Percentiles rank a stretch among this genome's conserved stretches.
Conservation (phyloP, 108 stramenopile genomes). For the Cyclotella baltica region DNA sequence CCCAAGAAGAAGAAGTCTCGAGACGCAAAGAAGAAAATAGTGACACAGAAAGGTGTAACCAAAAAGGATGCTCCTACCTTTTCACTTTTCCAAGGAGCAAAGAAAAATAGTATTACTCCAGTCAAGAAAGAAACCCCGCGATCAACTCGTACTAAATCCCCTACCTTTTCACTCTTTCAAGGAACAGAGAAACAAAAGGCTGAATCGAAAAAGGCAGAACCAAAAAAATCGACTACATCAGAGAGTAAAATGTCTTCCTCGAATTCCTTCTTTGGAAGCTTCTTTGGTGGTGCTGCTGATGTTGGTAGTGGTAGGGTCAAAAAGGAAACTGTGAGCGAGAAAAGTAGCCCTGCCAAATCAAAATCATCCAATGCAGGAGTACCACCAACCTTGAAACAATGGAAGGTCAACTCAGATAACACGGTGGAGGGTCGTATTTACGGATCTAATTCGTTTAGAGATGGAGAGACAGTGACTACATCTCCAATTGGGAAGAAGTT, state of each 20-base stretch:
- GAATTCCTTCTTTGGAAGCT: constrained; percentile 6
- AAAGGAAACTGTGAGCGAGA: neutral
- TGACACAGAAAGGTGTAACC: neutral
- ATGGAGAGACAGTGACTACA: constrained; percentile 32
- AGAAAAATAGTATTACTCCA: neutral
- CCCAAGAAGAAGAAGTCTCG: neutral
- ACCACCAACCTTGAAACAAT: constrained; percentile 23
- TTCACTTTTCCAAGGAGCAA: neutral
- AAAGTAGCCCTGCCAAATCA: neutral
- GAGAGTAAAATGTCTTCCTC: neutral
- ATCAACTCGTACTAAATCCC: neutral
- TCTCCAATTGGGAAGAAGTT: constrained; percentile 21
- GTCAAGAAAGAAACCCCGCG: neutral
- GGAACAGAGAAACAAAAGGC: neutral
- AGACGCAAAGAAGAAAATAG: neutral
- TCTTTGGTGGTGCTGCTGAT: neutral
- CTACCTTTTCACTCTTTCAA: constrained; percentile 6
- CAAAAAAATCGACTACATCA: neutral
- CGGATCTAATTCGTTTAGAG: constrained; percentile 33
- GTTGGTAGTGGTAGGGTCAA: neutral
- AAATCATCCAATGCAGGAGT: neutral
- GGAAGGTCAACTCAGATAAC: constrained; percentile 28
- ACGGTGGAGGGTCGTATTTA: constrained; percentile 22
- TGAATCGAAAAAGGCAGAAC: neutral
- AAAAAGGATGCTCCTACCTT: neutral